Conservation (phyloP, 2,329 filamentous ascomycete species). For the Metarhizium sp. region DNA sequence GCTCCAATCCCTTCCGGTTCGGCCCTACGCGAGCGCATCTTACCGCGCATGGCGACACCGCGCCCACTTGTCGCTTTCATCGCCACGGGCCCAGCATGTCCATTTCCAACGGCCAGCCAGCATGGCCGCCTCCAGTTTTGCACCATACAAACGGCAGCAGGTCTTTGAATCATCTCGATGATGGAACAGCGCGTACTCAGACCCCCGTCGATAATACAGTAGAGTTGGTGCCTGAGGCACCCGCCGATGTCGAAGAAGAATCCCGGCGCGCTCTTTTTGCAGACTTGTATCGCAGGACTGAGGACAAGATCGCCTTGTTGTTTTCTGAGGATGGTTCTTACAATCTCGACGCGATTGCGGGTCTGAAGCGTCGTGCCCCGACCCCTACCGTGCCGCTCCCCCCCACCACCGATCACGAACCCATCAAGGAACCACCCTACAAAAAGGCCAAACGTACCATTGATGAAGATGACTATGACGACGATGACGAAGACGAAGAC, state of each 20-base stretch:
- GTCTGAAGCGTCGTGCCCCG: slow-evolving; percentile 35
- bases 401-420: slow-evolving; percentile 48
- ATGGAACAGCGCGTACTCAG: slow-evolving; percentile 42
- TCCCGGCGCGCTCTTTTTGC: slow-evolving; percentile 65
- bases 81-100: slow-evolving; percentile 51
- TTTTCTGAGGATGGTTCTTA: slow-evolving; percentile 53
- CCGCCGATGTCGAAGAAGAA: slow-evolving; percentile 55
- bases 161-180: slow-evolving; percentile 51
- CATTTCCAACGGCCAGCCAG: slow-evolving; percentile 54
- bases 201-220: slow-evolving; percentile 40
- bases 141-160: slow-evolving; percentile 36
- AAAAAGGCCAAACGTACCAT: slow-evolving; percentile 73
- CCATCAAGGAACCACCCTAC: slow-evolving; percentile 49
- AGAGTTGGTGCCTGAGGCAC: slow-evolving; percentile 51
- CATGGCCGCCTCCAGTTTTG: slow-evolving; percentile 52
- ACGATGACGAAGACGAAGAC: slow-evolving; percentile 59
- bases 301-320: slow-evolving; percentile 67
- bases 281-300: slow-evolving; percentile 66
- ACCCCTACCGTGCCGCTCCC: slow-evolving; percentile 35
- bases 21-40: slow-evolving; percentile 42
- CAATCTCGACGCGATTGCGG: slow-evolving; percentile 42
- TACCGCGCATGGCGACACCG: slow-evolving; percentile 47
- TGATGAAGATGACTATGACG: slow-evolving; percentile 79
- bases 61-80: slow-evolving; percentile 36
- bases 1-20: slow-evolving; percentile 34